These are phyloP conservation scores for Ustilaginoidea virens DNA, from an alignment of 2,329 filamentous ascomycete genomes.

Conservation along the genomic window DNA sequence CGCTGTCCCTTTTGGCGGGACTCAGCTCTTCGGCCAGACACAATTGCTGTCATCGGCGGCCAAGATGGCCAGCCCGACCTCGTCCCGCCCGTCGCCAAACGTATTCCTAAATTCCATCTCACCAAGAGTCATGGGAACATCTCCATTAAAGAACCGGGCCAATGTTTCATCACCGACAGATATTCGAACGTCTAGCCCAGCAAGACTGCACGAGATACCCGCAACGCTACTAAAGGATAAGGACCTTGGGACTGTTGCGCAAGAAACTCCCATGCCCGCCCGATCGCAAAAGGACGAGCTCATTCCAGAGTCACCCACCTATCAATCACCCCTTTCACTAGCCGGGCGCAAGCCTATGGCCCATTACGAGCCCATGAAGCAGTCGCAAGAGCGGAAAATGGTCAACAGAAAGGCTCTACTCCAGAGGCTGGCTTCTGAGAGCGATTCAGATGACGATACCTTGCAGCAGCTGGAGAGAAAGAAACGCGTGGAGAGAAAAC, in stretches of 20 bases:
- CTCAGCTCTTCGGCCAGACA: constrained; percentile 40
- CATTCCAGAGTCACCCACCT: constrained; percentile 22
- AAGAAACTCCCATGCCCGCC: constrained; percentile 13
- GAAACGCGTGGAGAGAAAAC: constrained; percentile 21
- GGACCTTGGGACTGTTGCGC: constrained; percentile 5
- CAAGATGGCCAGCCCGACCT: constrained; percentile 36
- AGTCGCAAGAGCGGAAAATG: constrained; percentile 27
- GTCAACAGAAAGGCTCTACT: constrained; percentile 10
- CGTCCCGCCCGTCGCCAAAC: constrained; percentile 39
- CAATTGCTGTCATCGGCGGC: constrained; percentile 36
- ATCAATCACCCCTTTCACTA: constrained; percentile 10
- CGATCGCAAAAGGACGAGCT: constrained; percentile 14
- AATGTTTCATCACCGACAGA: constrained; percentile 30
- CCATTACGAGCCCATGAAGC: constrained; percentile 29
- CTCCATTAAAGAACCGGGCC: constrained; percentile 33
- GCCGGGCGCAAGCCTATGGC: constrained; percentile 18
- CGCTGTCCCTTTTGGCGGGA: constrained; percentile 20
- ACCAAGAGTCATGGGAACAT: constrained; percentile 26
- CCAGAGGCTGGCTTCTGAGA: constrained; percentile 13
- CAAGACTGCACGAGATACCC: constrained; percentile 15
- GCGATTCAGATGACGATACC: constrained; percentile 19
- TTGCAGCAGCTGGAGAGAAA: constrained; percentile 18
- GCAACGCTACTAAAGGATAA: constrained; percentile 12
- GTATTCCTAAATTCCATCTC: constrained; percentile 30
- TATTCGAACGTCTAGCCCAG: constrained; percentile 25